Percentiles rank a stretch among this genome's conserved stretches.
These are phyloP conservation scores for Blepharisma stoltei DNA, from an alignment of 73 alveolate species.

Conservation along the genomic window DNA sequence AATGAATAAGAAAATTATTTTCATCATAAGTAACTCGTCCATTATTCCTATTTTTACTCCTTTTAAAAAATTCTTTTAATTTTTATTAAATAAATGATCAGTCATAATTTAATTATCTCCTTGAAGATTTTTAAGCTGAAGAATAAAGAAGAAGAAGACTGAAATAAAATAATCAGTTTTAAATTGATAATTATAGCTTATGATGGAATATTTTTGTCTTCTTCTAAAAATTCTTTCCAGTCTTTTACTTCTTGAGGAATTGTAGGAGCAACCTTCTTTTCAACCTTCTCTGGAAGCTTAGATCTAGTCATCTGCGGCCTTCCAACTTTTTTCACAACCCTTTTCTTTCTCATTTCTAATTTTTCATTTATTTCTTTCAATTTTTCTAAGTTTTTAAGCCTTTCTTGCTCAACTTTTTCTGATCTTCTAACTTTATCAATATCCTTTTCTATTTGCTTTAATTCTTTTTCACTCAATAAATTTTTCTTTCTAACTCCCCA, in stretches of 20 bases:
- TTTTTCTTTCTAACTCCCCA: neutral
- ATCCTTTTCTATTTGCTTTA: neutral
- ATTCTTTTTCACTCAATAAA: neutral
- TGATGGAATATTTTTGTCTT: neutral
- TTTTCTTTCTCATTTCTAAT: neutral
- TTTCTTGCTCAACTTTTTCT: slow-evolving; percentile 3
- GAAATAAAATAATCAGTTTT: too few species aligned
- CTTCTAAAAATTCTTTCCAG: slow-evolving; percentile 19
- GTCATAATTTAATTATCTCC: too few species aligned
- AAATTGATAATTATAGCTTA: too few species aligned
- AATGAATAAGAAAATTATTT: neutral
- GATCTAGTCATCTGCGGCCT: slow-evolving; percentile 11
- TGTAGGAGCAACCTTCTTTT: neutral
- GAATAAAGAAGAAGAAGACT: too few species aligned
- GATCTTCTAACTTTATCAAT: neutral
- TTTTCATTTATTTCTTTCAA: neutral
- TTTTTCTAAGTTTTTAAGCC: neutral
- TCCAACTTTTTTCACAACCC: neutral
- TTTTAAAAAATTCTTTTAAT: too few species aligned
- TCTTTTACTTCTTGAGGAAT: slow-evolving; percentile 16
- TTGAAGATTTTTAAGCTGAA: too few species aligned
- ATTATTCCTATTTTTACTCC: neutral
- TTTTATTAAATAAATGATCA: too few species aligned
- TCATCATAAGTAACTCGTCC: neutral
- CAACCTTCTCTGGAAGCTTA: slow-evolving; percentile 10